Evolutionary conservation across 2,329 filamentous ascomycete genomes (phyloP), one percentile per base, ranked within the genome.

Genomic region (Claviceps citrina): DNA sequence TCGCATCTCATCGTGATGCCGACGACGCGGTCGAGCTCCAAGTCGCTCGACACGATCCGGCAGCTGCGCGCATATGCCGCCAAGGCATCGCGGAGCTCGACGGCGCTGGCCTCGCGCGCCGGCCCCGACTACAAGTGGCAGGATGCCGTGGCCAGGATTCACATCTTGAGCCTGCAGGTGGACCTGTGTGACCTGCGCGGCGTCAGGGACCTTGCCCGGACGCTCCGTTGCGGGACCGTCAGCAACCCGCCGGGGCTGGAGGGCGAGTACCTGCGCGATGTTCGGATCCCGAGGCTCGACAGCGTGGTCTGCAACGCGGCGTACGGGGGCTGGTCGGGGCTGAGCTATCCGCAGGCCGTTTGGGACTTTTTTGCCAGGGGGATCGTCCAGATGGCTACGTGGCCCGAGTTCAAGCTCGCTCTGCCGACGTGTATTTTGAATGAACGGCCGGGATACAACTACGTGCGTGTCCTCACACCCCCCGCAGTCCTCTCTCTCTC

Each of bases 261-360:
- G 36, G 51, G 50, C 31, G 59, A 61, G 45, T 56, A 58, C 27
- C 52, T 67, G 28, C 54, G 53, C 16, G 57, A 65, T 30, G 62
- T 74, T 16, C 61, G 60, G 16, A 65, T 85, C 31, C 78, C 83
- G 2, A 76, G 79, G 46, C 66, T 98, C 24, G 85, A 96, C 58
- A 72, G 72, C 2, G 67, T 91, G 18, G 68, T 96, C 28, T 79
- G 84, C 56, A 95, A 95, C 59, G 89, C 89, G 13, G 91, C 87
- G 0, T 80, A 89, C 30, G 85, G 86, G 18, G 86, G 84, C 2
- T 94, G 85, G 82, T 73, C 67, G 1, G 84, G 83, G n/a, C 57
- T 93, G 43, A 64, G 84, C 57, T 95, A 78, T 75, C 59, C 65
- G 1, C 50, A 53, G 40, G 75, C 83, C 1, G 57, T 77, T 24